Conservation (phyloP, 2,329 filamentous ascomycete species). For the Penicillium polonicum region DNA sequence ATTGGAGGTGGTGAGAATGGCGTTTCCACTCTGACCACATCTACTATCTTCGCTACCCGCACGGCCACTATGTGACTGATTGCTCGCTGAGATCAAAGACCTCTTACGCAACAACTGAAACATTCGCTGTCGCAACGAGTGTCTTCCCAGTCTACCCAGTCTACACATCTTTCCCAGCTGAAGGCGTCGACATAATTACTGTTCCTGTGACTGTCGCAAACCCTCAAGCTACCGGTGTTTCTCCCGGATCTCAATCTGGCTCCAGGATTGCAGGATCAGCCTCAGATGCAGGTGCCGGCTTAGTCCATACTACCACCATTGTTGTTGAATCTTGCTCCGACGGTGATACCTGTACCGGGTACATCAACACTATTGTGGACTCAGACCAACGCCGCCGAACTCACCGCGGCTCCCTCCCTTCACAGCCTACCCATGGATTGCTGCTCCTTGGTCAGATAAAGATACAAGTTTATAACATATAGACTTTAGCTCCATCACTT, state of each 20-base stretch:
- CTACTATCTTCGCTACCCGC: conserved; percentile 25
- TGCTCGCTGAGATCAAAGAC: conserved; percentile 25
- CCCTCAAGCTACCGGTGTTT: neutral
- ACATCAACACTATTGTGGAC: neutral
- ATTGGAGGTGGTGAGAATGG: neutral
- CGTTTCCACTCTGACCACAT: conserved; percentile 16
- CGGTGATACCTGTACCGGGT: neutral
- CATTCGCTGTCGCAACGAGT: conserved; percentile 24
- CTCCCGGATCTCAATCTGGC: neutral
- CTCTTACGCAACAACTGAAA: conserved; percentile 22
- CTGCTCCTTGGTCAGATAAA: neutral
- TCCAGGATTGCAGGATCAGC: neutral
- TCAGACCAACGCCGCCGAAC: neutral
- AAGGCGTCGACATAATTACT: neutral
- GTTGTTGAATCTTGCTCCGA: conserved; percentile 1
- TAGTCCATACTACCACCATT: neutral
- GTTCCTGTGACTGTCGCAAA: neutral
- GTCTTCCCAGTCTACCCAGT: conserved; percentile 21
- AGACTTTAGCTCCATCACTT: neutral
- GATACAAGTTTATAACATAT: neutral
- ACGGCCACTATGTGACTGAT: conserved; percentile 28
- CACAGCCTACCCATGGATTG: neutral
- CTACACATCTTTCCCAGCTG: neutral
- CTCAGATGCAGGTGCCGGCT: neutral
- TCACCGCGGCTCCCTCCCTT: neutral